These are phyloP conservation scores for Alloteropsis angusta DNA, from an alignment of 202 grass and related monocot genomes.

Conservation along the genomic window DNA sequence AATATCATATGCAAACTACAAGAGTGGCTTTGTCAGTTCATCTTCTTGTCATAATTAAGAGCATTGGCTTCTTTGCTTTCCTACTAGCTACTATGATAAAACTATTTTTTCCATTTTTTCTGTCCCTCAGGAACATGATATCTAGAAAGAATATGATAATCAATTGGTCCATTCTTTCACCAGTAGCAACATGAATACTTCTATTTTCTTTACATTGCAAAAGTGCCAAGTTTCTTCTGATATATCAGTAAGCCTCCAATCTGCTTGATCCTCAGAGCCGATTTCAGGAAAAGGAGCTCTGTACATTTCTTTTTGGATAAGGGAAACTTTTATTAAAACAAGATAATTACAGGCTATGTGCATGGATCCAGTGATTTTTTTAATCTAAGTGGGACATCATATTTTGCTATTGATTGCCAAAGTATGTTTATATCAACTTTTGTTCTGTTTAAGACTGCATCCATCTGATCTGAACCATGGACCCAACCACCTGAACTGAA, in stretches of 20 bases:
- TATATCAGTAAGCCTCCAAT: not conserved
- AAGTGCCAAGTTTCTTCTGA: not conserved
- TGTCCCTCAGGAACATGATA: not conserved
- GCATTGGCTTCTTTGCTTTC: not conserved
- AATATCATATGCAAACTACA: not conserved
- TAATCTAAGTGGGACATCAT: not conserved
- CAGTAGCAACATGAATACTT: not conserved
- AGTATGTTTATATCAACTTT: not conserved
- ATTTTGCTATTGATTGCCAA: not conserved
- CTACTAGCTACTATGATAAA: not conserved
- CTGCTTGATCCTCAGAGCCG: not conserved
- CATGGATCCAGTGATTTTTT: not conserved
- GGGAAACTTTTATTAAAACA: no score
- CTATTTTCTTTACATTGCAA: not conserved
- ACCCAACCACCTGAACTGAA: slow-evolving; percentile 4
- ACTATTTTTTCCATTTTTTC: not conserved
- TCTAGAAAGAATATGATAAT: not conserved
- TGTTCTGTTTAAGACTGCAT: not conserved
- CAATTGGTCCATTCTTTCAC: not conserved
- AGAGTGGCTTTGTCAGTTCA: not conserved
- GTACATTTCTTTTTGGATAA: no score
- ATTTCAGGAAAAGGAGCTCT: slow-evolving; percentile 8
- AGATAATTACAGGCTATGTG: no score
- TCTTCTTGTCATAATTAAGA: slow-evolving; percentile 25
- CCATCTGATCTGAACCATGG: slow-evolving; percentile 14